Evolutionary conservation across 345 rosid genomes (phyloP).

Genomic region (Viola odorata): DNA sequence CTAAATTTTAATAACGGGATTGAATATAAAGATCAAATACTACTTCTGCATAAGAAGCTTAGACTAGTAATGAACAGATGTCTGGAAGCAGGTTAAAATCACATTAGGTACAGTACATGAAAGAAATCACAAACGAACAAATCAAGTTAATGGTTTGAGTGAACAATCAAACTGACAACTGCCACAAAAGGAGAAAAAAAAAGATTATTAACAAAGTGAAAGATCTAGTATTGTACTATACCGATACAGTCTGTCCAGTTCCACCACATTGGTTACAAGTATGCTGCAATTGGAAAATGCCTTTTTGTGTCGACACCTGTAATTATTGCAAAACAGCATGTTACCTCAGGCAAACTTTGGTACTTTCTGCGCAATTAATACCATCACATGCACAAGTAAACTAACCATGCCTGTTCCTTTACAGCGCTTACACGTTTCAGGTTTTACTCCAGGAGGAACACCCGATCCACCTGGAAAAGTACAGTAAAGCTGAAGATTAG

Average conservation of each 20-base stretch:
- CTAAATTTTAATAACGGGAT: too few species aligned
- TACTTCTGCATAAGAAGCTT: too few species aligned
- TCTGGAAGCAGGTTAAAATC: too few species aligned
- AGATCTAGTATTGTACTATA: slow-evolving; percentile 23
- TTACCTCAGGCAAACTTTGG: neutral
- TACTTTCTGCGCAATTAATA: neutral
- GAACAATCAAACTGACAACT: neutral
- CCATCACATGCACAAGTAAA: slow-evolving; percentile 2
- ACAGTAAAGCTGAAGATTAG: neutral
- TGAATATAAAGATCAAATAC: too few species aligned
- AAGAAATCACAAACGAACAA: too few species aligned
- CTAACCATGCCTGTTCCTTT: slow-evolving; percentile 88
- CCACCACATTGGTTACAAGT: slow-evolving; percentile 81
- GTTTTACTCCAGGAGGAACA: slow-evolving; percentile 94
- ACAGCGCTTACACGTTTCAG: slow-evolving; percentile 79
- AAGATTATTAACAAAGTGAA: too few species aligned
- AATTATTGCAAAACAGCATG: slow-evolving; percentile 9
- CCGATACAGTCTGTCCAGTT: slow-evolving; percentile 67
- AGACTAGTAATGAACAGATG: too few species aligned
- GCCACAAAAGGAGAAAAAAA: too few species aligned
- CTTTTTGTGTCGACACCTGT: slow-evolving; percentile 56
- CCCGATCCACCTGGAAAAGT: slow-evolving; percentile 78
- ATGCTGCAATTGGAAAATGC: slow-evolving; percentile 61
- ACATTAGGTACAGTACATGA: too few species aligned
- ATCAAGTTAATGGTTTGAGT: too few species aligned